A percentile compares a stretch with the other conserved stretches of the same genome.
Evolutionary conservation across 345 rosid species (phyloP).

Genomic region (Aegle marmelos): DNA sequence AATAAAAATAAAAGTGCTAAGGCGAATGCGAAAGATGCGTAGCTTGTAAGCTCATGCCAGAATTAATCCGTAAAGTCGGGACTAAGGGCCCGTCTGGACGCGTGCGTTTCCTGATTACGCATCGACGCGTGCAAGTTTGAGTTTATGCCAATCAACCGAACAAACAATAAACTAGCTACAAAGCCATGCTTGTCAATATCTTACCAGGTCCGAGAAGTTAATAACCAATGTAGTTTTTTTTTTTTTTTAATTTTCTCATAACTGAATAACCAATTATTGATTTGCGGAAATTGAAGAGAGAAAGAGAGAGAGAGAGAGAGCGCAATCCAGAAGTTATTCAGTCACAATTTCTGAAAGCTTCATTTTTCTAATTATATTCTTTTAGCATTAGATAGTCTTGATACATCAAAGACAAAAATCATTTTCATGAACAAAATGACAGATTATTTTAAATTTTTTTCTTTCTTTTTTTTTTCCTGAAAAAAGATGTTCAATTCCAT

Average conservation of each 20-base stretch:
- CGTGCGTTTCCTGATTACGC: constrained; percentile 32
- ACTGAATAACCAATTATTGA: too few species aligned
- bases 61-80: background rate
- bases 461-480: too few species aligned
- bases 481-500: background rate
- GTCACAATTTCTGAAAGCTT: background rate
- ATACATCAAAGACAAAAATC: background rate
- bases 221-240: too few species aligned
- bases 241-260: too few species aligned
- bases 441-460: too few species aligned
- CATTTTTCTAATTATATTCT: background rate
- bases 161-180: background rate
- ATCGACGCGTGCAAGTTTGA: constrained; percentile 44
- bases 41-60: constrained; percentile 42
- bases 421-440: background rate
- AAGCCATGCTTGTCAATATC: too few species aligned
- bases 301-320: too few species aligned
- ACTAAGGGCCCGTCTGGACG: constrained; percentile 15
- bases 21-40: constrained; percentile 33
- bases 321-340: background rate
- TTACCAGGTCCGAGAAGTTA: too few species aligned
- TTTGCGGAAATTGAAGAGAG: too few species aligned
- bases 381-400: background rate
- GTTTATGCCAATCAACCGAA: background rate
- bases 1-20: background rate